A percentile compares a stretch with the other conserved stretches of the same genome.
phyloP scores from a whole-genome alignment of 225 moss, liverwort and hornwort genomes.

The Climacium dendroides region DNA sequence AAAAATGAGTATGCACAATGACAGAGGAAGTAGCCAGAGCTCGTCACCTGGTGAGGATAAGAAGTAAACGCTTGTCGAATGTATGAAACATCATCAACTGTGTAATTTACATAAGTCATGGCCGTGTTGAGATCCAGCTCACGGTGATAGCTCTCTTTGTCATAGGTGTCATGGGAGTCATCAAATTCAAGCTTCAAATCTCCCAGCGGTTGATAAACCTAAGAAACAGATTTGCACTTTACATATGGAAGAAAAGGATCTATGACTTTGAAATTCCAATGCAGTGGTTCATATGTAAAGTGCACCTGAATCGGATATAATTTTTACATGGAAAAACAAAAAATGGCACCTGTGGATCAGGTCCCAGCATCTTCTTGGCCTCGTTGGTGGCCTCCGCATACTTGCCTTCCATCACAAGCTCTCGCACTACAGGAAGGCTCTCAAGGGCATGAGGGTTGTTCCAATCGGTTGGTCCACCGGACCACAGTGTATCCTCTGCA shows the following conservation, averaged over 20 bases:
- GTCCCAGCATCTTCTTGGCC: slow-evolving; percentile 72
- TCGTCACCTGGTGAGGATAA: slow-evolving; percentile 64
- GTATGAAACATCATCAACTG: slow-evolving; percentile 38
- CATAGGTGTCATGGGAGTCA: slow-evolving; percentile 47
- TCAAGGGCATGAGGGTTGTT: slow-evolving; percentile 61
- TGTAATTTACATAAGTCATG: slow-evolving; percentile 50
- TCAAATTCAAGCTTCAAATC: slow-evolving; percentile 75
- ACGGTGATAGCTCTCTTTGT: slow-evolving; percentile 65
- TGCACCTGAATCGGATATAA: not conserved
- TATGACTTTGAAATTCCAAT: not conserved
- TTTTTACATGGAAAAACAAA: not conserved
- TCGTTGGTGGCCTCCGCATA: slow-evolving; percentile 56
- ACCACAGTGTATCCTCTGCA: slow-evolving; percentile 92
- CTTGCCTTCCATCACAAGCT: slow-evolving; percentile 58
- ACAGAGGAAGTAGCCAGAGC: not conserved
- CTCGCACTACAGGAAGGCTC: slow-evolving; percentile 50
- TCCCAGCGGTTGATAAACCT: slow-evolving; percentile 89
- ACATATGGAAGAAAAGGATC: not conserved
- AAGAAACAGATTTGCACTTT: not conserved
- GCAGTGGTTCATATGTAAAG: not conserved
- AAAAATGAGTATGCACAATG: not conserved
- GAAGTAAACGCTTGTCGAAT: slow-evolving; percentile 75
- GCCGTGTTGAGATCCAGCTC: slow-evolving; percentile 71
- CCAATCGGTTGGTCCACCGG: slow-evolving; percentile 88
- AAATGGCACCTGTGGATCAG: slow-evolving; percentile 64